Percentiles rank a stretch among this genome's conserved stretches.
Conservation (phyloP, 371 early-diverging fungal genomes). For the Nematocida minor region DNA sequence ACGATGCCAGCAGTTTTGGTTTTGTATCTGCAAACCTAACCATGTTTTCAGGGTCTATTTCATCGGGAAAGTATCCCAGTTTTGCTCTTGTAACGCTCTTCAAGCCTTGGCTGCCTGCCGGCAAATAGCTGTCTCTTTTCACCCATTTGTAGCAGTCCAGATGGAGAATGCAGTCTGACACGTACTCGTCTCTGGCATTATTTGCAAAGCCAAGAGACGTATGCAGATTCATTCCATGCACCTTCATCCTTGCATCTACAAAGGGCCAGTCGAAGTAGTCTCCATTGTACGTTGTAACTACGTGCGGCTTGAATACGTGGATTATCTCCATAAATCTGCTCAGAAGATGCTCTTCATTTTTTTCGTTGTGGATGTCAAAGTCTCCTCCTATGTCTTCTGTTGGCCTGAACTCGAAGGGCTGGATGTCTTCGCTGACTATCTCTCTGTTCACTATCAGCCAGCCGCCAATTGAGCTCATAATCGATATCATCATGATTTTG, state of each 20-base stretch:
- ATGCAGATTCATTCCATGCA: constrained; percentile 42
- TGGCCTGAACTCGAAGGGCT: constrained; percentile 91
- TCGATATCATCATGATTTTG: constrained; percentile 97
- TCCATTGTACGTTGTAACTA: constrained; percentile 96
- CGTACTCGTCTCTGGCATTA: constrained; percentile 67
- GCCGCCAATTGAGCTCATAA: constrained; percentile 67
- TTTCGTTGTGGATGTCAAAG: constrained; percentile 91
- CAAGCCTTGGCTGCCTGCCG: constrained; percentile 90
- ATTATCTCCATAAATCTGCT: constrained; percentile 84
- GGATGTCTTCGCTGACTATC: constrained; percentile 87
- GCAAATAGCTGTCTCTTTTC: constrained; percentile 93
- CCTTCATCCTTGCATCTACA: constrained; percentile 71
- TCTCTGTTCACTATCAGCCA: constrained; percentile 91
- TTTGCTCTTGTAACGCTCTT: constrained; percentile 87
- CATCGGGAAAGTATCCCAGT: constrained; percentile 92
- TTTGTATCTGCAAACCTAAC: constrained; percentile 77
- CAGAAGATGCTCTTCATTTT: constrained; percentile 74
- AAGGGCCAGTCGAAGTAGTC: constrained; percentile 99
- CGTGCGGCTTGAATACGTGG: constrained; percentile 75
- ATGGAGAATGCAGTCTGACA: constrained; percentile 72
- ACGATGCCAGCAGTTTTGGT: constrained; percentile 89
- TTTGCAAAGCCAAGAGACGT: constrained; percentile 77
- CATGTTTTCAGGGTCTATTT: constrained; percentile 98
- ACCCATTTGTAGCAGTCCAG: constrained; percentile 99
- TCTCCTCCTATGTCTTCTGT: constrained; percentile 80